A percentile compares a stretch with the other conserved stretches of the same genome.
phyloP scores from a whole-genome alignment of 306 rosid species.

The Dalbergia cochinchinensis region DNA sequence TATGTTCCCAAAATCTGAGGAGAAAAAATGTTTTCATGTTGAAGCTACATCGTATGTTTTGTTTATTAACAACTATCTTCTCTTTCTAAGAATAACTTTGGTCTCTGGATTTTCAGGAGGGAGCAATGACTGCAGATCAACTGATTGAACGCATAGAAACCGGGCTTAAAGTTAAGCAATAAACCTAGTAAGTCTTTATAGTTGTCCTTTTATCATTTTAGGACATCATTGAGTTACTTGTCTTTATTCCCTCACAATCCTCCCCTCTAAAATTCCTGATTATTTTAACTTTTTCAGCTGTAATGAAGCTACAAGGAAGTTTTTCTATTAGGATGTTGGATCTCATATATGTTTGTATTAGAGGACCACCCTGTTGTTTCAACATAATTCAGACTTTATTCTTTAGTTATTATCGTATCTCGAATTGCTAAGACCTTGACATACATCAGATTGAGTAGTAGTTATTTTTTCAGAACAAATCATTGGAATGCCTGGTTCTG shows the following conservation, averaged over 20 bases:
- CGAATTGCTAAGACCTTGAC: not conserved
- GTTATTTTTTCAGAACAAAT: not conserved
- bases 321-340: conserved; percentile 35
- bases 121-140: conserved; percentile 80
- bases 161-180: conserved; percentile 71
- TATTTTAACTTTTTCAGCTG: conserved; percentile 30
- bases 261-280: not conserved
- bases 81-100: not conserved
- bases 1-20: not conserved
- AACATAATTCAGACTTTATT: conserved; percentile 24
- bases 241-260: not conserved
- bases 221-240: conserved; percentile 19
- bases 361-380: conserved; percentile 38
- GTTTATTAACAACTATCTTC: not conserved
- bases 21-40: not conserved
- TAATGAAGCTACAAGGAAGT: conserved; percentile 22
- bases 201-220: not conserved
- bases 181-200: conserved; percentile 52
- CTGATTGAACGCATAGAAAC: conserved; percentile 77
- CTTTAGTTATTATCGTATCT: conserved; percentile 5
- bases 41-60: conserved; percentile 27
- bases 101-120: conserved; percentile 70
- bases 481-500: too few relatives aligned
- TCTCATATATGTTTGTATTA: conserved; percentile 19
- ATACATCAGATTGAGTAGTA: not conserved